Evolutionary conservation across 2,329 filamentous ascomycete genomes (phyloP).

Genomic region (Pochonia chlamydosporia): DNA sequence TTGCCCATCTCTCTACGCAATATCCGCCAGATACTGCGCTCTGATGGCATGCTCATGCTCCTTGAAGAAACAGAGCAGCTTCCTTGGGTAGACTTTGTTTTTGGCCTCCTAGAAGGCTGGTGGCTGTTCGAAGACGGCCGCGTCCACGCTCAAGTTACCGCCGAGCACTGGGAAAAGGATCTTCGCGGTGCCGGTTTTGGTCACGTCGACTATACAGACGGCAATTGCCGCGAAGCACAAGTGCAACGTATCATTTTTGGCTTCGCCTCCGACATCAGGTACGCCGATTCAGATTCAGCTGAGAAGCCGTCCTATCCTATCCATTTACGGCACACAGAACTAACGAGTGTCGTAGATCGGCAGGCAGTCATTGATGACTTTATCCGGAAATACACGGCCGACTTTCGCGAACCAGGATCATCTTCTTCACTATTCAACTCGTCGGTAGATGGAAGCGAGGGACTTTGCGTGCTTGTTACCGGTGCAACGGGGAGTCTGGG

Average conservation of each 20-base stretch:
- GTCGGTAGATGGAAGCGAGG: no score
- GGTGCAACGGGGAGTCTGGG: conserved; percentile 34
- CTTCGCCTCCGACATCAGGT: no score
- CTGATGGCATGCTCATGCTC: conserved; percentile 11
- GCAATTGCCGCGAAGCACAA: neutral
- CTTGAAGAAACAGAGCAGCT: conserved; percentile 5
- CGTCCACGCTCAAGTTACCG: neutral
- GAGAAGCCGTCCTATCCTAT: neutral
- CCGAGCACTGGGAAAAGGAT: neutral
- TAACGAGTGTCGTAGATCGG: no score
- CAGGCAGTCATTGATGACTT: no score
- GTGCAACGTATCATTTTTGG: conserved; percentile 9
- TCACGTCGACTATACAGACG: conserved; percentile 12
- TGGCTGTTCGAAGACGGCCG: conserved; percentile 18
- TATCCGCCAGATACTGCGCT: conserved; percentile 11
- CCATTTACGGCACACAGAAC: no score
- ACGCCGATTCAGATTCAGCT: neutral
- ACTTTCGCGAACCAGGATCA: no score
- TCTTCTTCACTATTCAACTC: no score
- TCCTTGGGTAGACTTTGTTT: conserved; percentile 23
- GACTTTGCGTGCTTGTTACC: conserved; percentile 30
- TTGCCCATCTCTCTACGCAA: no score
- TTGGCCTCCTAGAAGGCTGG: conserved; percentile 28
- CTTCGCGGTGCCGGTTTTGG: conserved; percentile 9
- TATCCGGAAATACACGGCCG: no score